Evolutionary conservation across 2,329 filamentous ascomycete genomes (phyloP).

Genomic region (Fusarium sp.): DNA sequence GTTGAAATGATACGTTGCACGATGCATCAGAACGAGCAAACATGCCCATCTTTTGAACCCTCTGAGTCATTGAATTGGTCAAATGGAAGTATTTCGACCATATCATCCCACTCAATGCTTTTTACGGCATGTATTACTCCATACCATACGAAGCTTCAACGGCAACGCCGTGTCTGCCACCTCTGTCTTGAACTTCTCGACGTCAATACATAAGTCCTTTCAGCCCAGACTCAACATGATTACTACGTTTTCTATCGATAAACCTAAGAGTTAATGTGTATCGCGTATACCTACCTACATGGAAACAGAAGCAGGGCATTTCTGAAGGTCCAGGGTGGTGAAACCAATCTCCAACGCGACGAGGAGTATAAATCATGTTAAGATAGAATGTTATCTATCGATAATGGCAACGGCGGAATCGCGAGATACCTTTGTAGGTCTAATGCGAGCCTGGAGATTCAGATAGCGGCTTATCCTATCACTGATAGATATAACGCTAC

Average conservation of each 20-base stretch:
- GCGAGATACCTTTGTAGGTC: neutral
- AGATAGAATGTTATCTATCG: neutral
- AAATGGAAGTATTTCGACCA: neutral
- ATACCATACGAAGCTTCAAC: neutral
- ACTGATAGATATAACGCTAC: neutral
- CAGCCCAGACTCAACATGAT: neutral
- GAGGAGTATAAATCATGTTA: too few species aligned
- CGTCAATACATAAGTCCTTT: rapidly evolving
- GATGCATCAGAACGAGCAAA: neutral
- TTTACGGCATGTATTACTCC: neutral
- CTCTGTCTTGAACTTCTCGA: neutral
- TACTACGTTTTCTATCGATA: rapidly evolving
- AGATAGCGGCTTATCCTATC: neutral
- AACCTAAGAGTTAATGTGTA: rapidly evolving
- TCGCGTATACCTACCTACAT: neutral
- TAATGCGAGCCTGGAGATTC: neutral
- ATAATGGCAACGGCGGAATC: neutral
- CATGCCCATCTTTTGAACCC: too few species aligned
- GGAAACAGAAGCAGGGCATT: too few species aligned
- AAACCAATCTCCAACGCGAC: neutral
- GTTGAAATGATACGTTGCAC: neutral
- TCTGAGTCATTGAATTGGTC: neutral
- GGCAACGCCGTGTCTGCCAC: too few species aligned
- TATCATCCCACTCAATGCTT: rapidly evolving
- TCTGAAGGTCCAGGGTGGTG: rapidly evolving